phyloP scores from a whole-genome alignment of 2,329 filamentous ascomycete genomes.

The Triangularia setosa region DNA sequence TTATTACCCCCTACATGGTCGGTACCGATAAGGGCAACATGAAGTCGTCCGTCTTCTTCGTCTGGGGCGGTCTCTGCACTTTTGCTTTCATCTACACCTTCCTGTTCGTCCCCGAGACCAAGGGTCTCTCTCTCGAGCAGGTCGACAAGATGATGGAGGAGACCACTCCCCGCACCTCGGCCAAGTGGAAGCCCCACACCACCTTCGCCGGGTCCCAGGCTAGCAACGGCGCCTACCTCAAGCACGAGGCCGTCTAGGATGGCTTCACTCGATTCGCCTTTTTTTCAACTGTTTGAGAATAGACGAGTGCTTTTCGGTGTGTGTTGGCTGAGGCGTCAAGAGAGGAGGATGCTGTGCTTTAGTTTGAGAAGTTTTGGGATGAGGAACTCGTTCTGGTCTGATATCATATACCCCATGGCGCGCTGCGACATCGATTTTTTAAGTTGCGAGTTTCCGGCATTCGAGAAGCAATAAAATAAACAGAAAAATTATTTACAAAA shows the following conservation, averaged over 20 bases:
- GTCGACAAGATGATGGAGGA: conserved; percentile 88
- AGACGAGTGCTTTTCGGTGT: not conserved
- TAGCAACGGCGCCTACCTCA: conserved; percentile 11
- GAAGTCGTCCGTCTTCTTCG: conserved; percentile 67
- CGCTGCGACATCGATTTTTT: not conserved
- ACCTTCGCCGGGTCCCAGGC: conserved; percentile 55
- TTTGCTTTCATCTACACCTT: conserved; percentile 61
- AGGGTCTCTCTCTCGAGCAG: conserved; percentile 74
- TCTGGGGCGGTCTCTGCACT: conserved; percentile 67
- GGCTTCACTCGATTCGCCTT: not conserved
- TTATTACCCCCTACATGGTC: conserved; percentile 72
- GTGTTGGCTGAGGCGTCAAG: not conserved
- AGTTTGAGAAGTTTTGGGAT: not conserved
- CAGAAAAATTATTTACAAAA: not conserved
- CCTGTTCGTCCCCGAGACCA: conserved; percentile 71
- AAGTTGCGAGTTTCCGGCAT: not conserved
- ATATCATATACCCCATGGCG: not conserved
- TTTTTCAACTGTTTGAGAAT: not conserved
- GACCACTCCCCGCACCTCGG: conserved; percentile 69
- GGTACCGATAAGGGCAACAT: conserved; percentile 60
- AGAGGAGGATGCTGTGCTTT: not conserved
- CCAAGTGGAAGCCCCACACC: conserved; percentile 68
- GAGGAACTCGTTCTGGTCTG: not conserved
- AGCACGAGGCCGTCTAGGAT: conserved; percentile 11
- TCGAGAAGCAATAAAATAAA: not conserved